Conservation (phyloP, 2,329 filamentous ascomycete species). For the Fusarium phyllophilum region DNA sequence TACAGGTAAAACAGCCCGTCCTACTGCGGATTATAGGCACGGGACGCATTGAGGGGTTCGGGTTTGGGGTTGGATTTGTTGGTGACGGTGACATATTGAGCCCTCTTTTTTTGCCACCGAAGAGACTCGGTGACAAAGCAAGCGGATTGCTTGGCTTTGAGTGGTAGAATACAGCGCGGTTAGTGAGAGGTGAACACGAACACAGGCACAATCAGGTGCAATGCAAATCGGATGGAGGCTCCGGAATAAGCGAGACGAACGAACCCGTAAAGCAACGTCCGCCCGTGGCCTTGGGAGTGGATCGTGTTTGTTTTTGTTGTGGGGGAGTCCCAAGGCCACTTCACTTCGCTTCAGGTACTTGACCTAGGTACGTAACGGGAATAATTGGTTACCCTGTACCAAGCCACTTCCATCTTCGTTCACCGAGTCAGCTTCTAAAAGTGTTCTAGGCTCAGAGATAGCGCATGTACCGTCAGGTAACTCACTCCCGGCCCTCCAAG, state of each 20-base stretch:
- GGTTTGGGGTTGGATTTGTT: conserved; percentile 2
- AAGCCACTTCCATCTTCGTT: neutral
- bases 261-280: neutral
- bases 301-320: conserved; percentile 29
- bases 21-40: conserved; percentile 51
- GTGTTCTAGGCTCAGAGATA: conserved; percentile 8
- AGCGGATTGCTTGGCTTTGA: neutral
- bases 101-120: conserved; percentile 9
- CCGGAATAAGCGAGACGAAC: conserved; percentile 31
- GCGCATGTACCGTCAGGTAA: conserved; percentile 26
- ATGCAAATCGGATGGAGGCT: conserved; percentile 29
- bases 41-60: conserved; percentile 41
- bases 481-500: conserved; percentile 21
- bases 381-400: conserved; percentile 26
- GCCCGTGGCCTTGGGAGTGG: conserved; percentile 19
- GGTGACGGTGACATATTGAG: conserved; percentile 7
- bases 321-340: conserved; percentile 24
- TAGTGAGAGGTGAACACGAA: neutral
- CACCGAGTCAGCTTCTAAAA: conserved; percentile 13
- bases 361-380: neutral
- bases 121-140: conserved; percentile 2
- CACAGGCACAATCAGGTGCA: conserved; percentile 9
- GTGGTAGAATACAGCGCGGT: conserved; percentile 15
- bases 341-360: neutral
- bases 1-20: conserved; percentile 60